A percentile compares a stretch with the other conserved stretches of the same genome.
These are phyloP conservation scores for Raffaelea albimanens DNA, from an alignment of 2,329 filamentous ascomycete species.

Conservation along the genomic window DNA sequence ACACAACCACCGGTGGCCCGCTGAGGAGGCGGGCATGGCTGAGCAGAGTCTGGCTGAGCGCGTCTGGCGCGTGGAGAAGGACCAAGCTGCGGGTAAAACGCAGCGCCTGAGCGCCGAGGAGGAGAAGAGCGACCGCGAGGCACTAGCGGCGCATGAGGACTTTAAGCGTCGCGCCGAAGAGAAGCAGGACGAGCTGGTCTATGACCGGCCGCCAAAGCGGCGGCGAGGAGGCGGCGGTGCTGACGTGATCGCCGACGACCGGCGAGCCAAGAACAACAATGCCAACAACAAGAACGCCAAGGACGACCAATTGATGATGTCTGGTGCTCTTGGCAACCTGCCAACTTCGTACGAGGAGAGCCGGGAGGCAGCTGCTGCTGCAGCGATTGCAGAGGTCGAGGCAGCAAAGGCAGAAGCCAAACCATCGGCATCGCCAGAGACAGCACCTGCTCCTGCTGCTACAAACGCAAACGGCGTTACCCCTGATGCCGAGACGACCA, in stretches of 20 bases:
- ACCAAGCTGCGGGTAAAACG: conserved; percentile 39
- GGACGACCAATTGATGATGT: conserved; percentile 39
- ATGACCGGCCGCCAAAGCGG: conserved; percentile 34
- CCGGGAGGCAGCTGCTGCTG: no score
- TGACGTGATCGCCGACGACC: neutral
- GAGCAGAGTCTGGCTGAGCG: conserved; percentile 72
- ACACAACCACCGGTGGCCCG: conserved; percentile 72
- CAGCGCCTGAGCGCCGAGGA: conserved; percentile 41
- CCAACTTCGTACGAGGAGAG: conserved; percentile 23
- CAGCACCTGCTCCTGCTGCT: neutral
- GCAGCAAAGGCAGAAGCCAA: neutral
- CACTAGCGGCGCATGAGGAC: conserved; percentile 44
- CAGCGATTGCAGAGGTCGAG: no score
- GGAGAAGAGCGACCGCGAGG: conserved; percentile 44
- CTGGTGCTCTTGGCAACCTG: conserved; percentile 43
- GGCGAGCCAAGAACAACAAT: conserved; percentile 19
- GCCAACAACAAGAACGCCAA: conserved; percentile 8
- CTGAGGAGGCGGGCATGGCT: conserved; percentile 63
- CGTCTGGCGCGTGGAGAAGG: conserved; percentile 52
- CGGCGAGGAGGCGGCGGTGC: conserved; percentile 16
- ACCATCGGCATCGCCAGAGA: neutral
- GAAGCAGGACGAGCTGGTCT: conserved; percentile 46
- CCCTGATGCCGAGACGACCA: no score
- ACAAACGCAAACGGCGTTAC: no score
- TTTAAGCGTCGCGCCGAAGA: conserved; percentile 51